Evolutionary conservation across 768 basidiomycete genomes (phyloP).

Genomic region (Lactarius vividus): DNA sequence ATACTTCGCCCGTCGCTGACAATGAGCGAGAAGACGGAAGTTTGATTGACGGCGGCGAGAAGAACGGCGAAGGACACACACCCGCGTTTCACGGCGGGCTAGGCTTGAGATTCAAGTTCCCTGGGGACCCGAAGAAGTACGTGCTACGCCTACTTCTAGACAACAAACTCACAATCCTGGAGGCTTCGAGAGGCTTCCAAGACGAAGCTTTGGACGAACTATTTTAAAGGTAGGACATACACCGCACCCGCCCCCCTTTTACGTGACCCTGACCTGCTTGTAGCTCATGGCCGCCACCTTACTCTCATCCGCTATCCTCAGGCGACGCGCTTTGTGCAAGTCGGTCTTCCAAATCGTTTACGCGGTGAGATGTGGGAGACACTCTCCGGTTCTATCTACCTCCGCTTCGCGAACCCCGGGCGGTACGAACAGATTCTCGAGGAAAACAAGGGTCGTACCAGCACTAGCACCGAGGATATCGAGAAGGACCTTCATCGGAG

Average conservation of each 20-base stretch:
- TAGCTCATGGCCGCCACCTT: constrained; percentile 92
- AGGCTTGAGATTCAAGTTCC: constrained; percentile 82
- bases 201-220: constrained; percentile 92
- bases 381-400: constrained; percentile 88
- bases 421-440: constrained; percentile 72
- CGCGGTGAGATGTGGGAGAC: constrained; percentile 99
- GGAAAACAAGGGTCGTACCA: constrained; percentile 74
- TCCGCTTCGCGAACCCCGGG: constrained; percentile 85
- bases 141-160: constrained; percentile 29
- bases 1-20: constrained; percentile 42
- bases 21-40: constrained; percentile 52
- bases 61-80: constrained; percentile 52
- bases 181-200: constrained; percentile 91
- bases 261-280: constrained; percentile 4
- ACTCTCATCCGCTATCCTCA: constrained; percentile 94
- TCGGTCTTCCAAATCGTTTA: constrained; percentile 90
- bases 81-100: constrained; percentile 72
- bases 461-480: constrained; percentile 94
- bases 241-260: neutral
- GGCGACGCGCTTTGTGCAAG: constrained; percentile 95
- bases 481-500: constrained; percentile 97
- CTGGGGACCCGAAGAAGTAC: constrained; percentile 90
- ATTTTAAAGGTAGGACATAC: constrained; percentile 62
- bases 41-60: constrained; percentile 57
- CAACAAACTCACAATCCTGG: constrained; percentile 1